Conservation (phyloP, 2,329 filamentous ascomycete genomes). For the Rutstroemia sp. region DNA sequence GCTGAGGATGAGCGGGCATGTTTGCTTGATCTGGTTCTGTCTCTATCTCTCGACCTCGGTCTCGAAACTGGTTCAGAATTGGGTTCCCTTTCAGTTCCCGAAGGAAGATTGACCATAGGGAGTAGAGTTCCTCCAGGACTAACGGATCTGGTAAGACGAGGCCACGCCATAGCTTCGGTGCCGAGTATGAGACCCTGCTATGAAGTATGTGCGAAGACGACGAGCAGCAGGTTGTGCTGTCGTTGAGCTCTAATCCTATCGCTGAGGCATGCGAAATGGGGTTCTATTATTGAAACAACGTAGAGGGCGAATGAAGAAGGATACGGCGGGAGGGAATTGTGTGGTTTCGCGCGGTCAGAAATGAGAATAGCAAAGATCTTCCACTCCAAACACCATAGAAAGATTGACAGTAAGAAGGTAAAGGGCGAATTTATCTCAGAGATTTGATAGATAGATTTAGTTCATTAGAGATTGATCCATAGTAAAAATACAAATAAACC, state of each 20-base stretch:
- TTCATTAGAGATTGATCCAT: background rate
- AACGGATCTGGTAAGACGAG: slow-evolving; percentile 24
- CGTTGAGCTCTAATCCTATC: slow-evolving; percentile 20
- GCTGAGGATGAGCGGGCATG: slow-evolving; percentile 28
- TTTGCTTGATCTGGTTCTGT: slow-evolving; percentile 19
- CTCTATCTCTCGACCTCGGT: slow-evolving; percentile 19
- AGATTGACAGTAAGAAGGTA: background rate
- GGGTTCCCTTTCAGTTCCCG: slow-evolving; percentile 13
- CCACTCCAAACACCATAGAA: slow-evolving; percentile 5
- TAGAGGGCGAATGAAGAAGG: background rate
- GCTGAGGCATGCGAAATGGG: slow-evolving; percentile 27
- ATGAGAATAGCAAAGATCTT: background rate
- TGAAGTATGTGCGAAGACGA: background rate
- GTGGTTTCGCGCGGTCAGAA: too few species aligned
- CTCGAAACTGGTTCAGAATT: slow-evolving; percentile 21
- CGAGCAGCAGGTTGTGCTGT: slow-evolving; percentile 30
- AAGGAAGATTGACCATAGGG: slow-evolving; percentile 26
- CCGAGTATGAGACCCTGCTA: background rate
- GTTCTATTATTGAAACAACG: background rate
- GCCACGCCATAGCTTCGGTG: slow-evolving; percentile 26
- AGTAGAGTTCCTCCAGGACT: slow-evolving; percentile 24
- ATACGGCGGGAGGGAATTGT: background rate
- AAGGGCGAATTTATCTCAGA: too few species aligned
- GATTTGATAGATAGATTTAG: too few species aligned
- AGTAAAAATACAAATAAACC: background rate